Evolutionary conservation across 345 rosid species (phyloP).

Genomic region (Isatis tinctoria): DNA sequence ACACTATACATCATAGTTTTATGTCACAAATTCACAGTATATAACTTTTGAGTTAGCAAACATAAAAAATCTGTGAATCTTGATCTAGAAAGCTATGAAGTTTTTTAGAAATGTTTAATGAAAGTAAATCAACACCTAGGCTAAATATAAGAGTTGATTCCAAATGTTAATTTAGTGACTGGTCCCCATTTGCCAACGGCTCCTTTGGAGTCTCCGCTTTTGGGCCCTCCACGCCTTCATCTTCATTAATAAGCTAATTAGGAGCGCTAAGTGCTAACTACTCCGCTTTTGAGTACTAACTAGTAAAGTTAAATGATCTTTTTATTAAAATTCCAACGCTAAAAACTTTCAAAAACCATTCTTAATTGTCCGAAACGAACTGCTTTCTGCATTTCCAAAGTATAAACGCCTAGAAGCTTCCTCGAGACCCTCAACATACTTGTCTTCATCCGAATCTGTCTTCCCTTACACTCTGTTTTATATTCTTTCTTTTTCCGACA

Average conservation of each 20-base stretch:
- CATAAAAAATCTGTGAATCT: not conserved
- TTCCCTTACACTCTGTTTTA: slow-evolving; percentile 10
- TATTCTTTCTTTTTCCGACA: slow-evolving; percentile 22
- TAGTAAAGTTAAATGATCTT: not conserved
- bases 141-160: too few species aligned
- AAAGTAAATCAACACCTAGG: not conserved
- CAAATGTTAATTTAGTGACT: not conserved
- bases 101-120: not conserved
- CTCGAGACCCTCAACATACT: slow-evolving; percentile 9
- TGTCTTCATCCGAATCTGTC: slow-evolving; percentile 5
- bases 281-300: not conserved
- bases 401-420: slow-evolving; percentile 4
- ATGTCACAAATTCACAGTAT: not conserved
- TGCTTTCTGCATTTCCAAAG: not conserved
- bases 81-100: not conserved
- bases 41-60: not conserved
- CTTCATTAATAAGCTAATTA: not conserved
- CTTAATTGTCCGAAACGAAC: not conserved
- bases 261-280: not conserved
- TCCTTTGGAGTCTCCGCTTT: slow-evolving; percentile 19
- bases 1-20: not conserved
- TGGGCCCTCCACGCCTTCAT: slow-evolving; percentile 8
- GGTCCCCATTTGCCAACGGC: slow-evolving; percentile 6
- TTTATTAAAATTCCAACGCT: not conserved
- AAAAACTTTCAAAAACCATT: not conserved